Evolutionary conservation across 441 rosid species (phyloP), one percentile per base, ranked within the genome.

Genomic region (Syzygium malaccense): DNA sequence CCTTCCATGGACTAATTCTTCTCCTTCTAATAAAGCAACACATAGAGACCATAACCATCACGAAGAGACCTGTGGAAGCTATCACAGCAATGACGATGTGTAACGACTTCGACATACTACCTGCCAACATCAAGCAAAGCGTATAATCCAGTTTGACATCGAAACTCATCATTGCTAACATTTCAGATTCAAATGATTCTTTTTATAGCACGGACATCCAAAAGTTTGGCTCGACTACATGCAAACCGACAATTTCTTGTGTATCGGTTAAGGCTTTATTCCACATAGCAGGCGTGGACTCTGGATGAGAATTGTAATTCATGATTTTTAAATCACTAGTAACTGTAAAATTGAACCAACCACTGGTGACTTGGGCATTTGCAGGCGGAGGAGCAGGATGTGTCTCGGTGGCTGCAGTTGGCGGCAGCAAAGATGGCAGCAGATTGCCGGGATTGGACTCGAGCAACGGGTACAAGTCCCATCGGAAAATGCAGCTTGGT

Each of bases 21-120:
- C 49, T 71, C 49, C 49, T 71, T 19, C 15, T 19, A 10, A 1
- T 41, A 68, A 68, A 68, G 79, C 26, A 68, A 68, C 13, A 1
- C 13, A 0, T 4, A 32, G 14, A 68, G 78, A 18, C 26, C 33
- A 2, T 32, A 68, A 68, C 48, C 28, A 68, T 68, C 79, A 68
- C 0, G 14, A 33, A 8, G 49, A 68, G 79, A 33, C 37, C 79
- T 19, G 15, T 10, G 0, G 0, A 68, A 68, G 48, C 48, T 33
- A 1, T 26, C 0, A 3, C 49, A 68, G 26, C 79, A 68, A 68
- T 33, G 26, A 4, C 79, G 10, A 1, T 1, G 79, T 13, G 26
- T 5, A 68, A 68, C 7, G 1, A 19, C 28, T 68, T 33, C 8
- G 2, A 68, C 2, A 23, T 19, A 10, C 19, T 0, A 19, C 48